A percentile compares a stretch with the other conserved stretches of the same genome.
phyloP scores from a whole-genome alignment of 495 filamentous ascomycete species.

The Neurospora discreta region DNA sequence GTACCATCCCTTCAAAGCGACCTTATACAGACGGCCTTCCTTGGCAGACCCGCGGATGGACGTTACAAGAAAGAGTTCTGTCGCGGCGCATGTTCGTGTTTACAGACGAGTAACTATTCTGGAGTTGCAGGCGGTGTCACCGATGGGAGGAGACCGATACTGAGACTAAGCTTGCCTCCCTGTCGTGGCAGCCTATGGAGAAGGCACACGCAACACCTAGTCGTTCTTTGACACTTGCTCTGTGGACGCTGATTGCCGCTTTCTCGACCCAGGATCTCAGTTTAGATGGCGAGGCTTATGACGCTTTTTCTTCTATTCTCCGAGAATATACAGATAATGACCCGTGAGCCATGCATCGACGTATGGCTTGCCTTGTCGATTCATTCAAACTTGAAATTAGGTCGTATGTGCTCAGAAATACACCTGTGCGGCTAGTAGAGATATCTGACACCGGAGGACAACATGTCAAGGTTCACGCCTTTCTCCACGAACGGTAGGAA shows the following conservation, averaged over 20 bases:
- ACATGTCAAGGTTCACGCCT: not conserved
- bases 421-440: not conserved
- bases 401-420: not conserved
- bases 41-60: constrained; percentile 11
- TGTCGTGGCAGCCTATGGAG: not conserved
- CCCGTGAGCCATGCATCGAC: no score
- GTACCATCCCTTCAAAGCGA: not conserved
- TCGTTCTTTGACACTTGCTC: constrained; percentile 4
- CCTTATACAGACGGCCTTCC: constrained; percentile 2
- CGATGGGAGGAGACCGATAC: constrained; percentile 5
- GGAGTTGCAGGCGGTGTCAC: not conserved
- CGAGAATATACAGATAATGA: not conserved
- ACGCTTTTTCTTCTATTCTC: constrained; percentile 11
- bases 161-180: constrained; percentile 5
- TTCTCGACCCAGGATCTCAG: not conserved
- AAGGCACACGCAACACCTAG: not conserved
- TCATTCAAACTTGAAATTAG: not conserved
- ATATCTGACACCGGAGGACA: not conserved
- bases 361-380: no score
- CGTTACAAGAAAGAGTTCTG: constrained; percentile 17
- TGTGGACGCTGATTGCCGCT: accelerated
- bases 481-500: not conserved
- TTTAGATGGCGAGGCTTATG: not conserved
- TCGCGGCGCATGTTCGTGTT: not conserved
- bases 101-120: not conserved